These are phyloP conservation scores for Quercus gilva DNA, from an alignment of 306 rosid genomes.

Conservation along the genomic window DNA sequence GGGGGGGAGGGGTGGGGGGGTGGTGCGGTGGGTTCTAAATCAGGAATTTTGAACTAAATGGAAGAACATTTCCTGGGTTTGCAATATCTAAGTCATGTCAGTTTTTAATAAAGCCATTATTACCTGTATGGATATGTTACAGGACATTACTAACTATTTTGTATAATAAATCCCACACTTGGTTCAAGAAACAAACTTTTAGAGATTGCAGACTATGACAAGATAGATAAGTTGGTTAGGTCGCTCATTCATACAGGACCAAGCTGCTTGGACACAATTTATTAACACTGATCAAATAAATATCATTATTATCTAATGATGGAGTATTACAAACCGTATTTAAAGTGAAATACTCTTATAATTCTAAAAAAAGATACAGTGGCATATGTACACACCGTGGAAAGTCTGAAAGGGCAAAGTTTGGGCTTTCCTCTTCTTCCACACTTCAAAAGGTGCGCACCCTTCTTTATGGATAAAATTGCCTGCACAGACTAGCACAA, in stretches of 20 bases:
- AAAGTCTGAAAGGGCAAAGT: slow-evolving; percentile 77
- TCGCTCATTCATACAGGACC: not conserved
- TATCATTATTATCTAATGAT: not conserved
- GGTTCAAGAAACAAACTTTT: slow-evolving; percentile 1
- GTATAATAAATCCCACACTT: not conserved
- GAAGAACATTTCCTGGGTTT: not conserved
- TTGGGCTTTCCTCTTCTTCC: slow-evolving; percentile 80
- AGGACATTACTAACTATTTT: not conserved
- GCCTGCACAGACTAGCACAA: slow-evolving; percentile 49
- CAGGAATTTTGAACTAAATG: not conserved
- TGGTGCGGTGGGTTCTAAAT: not conserved
- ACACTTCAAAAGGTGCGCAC: slow-evolving; percentile 73
- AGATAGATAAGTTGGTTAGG: not conserved
- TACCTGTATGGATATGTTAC: not conserved
- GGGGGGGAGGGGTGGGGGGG: too few species aligned
- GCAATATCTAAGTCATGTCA: not conserved
- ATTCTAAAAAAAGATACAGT: not conserved
- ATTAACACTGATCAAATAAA: not conserved
- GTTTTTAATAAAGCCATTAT: not conserved
- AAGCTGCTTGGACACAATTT: not conserved
- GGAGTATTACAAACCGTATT: not conserved
- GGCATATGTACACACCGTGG: slow-evolving; percentile 44
- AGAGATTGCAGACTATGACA: not conserved
- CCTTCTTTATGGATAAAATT: slow-evolving; percentile 79
- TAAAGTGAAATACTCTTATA: not conserved